Evolutionary conservation across 148 eudicot genomes (phyloP).

Genomic region (Selenicereus undatus): DNA sequence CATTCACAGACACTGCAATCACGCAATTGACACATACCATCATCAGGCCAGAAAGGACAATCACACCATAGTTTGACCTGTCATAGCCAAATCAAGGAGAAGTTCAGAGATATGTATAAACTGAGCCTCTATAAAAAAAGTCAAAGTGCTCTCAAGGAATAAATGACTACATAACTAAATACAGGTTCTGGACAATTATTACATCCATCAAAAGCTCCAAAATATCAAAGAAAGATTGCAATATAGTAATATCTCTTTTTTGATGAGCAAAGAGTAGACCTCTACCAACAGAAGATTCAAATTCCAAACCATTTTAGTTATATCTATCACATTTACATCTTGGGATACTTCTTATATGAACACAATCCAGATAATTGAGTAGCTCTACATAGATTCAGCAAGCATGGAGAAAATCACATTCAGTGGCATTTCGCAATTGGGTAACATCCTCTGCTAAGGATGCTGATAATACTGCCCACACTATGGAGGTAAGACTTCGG

Average conservation of each 20-base stretch:
- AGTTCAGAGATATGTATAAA: background rate
- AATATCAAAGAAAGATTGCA: background rate
- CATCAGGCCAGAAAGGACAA: slow-evolving; percentile 92
- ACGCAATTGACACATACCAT: slow-evolving; percentile 80
- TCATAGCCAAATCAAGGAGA: background rate
- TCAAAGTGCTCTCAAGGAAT: background rate
- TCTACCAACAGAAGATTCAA: background rate
- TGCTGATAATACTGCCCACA: background rate
- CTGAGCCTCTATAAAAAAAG: background rate
- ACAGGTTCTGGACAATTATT: background rate
- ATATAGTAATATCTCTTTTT: background rate
- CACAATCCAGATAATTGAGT: background rate
- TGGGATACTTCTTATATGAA: background rate
- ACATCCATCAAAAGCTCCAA: background rate
- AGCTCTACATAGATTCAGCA: background rate
- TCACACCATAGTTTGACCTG: slow-evolving; percentile 92
- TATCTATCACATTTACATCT: background rate
- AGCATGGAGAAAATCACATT: background rate
- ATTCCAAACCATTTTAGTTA: background rate
- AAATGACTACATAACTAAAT: background rate
- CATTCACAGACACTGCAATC: slow-evolving; percentile 95
- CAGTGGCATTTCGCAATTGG: background rate
- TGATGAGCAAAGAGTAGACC: background rate
- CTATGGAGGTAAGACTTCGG: no score
- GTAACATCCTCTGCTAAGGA: background rate